Conservation (phyloP, 1,139 yeast species). For the Diutina neorugosa region DNA sequence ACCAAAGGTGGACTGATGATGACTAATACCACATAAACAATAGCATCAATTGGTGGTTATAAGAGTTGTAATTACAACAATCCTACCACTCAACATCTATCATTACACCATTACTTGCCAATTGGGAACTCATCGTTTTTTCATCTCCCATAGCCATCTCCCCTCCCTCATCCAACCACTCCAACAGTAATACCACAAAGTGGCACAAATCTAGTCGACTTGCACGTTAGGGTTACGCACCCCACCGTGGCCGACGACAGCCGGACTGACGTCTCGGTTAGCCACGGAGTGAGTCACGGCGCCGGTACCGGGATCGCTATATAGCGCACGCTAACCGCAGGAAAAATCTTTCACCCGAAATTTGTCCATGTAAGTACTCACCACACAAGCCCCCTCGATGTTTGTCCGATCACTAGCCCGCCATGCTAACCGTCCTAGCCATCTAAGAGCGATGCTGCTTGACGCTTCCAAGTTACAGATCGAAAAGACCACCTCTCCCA, state of each 20-base stretch:
- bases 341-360: neutral
- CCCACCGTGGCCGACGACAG: neutral
- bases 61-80: too few species aligned
- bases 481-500: slow-evolving; percentile 46
- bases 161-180: too few species aligned
- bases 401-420: neutral
- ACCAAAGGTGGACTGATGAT: too few species aligned
- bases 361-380: neutral
- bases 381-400: neutral
- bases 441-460: neutral
- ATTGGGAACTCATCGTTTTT: too few species aligned
- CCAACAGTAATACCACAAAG: too few species aligned
- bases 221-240: too few species aligned
- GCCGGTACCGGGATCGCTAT: neutral
- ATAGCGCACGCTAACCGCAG: neutral
- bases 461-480: slow-evolving; percentile 55
- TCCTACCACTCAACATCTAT: too few species aligned
- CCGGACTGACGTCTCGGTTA: neutral
- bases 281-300: neutral
- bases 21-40: too few species aligned
- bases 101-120: too few species aligned
- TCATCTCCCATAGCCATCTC: too few species aligned
- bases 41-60: too few species aligned
- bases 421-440: neutral
- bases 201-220: too few species aligned